phyloP scores from a whole-genome alignment of 176 grass and related monocot species.

The Dendrocalamus sinicus region DNA sequence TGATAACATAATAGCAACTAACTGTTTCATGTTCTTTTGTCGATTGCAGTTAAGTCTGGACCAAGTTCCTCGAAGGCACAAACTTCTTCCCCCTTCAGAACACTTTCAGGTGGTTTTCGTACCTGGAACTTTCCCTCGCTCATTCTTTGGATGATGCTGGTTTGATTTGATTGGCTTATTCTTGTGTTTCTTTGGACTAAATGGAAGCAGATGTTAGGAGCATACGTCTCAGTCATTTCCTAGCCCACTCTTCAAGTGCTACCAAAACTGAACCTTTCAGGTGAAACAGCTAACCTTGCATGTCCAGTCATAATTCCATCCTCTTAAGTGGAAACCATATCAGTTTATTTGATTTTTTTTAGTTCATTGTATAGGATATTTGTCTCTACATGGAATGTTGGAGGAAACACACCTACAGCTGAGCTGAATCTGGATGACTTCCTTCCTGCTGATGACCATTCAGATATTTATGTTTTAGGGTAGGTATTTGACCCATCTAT shows the following conservation, averaged over 20 bases:
- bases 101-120: constrained; percentile 60
- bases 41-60: constrained; percentile 47
- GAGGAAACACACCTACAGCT: constrained; percentile 75
- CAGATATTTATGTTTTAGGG: constrained; percentile 97
- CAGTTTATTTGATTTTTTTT: constrained; percentile 28
- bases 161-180: constrained; percentile 34
- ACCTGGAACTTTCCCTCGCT: constrained; percentile 10
- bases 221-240: constrained; percentile 68
- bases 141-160: constrained; percentile 22
- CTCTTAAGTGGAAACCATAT: constrained; percentile 10
- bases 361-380: constrained; percentile 70
- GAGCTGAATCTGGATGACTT: constrained; percentile 77
- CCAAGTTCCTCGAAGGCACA: constrained; percentile 58
- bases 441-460: constrained; percentile 74
- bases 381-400: constrained; percentile 94
- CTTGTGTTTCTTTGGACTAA: constrained; percentile 42
- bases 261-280: constrained; percentile 69
- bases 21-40: constrained; percentile 30
- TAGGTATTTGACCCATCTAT: constrained; percentile 46
- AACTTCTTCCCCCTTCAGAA: constrained; percentile 68
- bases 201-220: constrained; percentile 64
- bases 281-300: constrained; percentile 48
- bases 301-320: constrained; percentile 1
- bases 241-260: constrained; percentile 50
- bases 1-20: constrained; percentile 31